These are phyloP conservation scores for Hanseniaspora valbyensis DNA, from an alignment of 805 yeast genomes.

Conservation along the genomic window DNA sequence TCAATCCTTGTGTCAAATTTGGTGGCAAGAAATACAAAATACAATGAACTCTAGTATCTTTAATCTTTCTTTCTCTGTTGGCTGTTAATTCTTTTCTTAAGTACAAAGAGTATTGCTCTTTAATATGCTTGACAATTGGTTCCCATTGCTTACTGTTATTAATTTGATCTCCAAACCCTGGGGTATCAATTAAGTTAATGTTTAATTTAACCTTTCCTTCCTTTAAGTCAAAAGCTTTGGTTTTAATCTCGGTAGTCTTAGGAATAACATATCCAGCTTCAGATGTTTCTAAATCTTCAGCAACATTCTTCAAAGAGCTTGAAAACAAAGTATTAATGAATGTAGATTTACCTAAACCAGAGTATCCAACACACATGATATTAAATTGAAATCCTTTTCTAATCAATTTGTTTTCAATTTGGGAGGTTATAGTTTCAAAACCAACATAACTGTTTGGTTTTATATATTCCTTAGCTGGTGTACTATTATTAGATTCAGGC, in stretches of 20 bases:
- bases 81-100: slow-evolving; percentile 91
- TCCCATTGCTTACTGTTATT: slow-evolving; percentile 96
- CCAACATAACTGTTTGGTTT: slow-evolving; percentile 80
- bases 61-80: slow-evolving; percentile 69
- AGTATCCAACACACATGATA: slow-evolving; percentile 83
- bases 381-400: slow-evolving; percentile 92
- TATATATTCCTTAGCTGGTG: slow-evolving; percentile 15
- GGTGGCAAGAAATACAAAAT: slow-evolving; percentile 86
- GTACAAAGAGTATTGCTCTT: slow-evolving; percentile 87
- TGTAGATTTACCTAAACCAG: slow-evolving; percentile 92
- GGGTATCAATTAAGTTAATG: slow-evolving; percentile 86
- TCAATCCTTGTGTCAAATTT: slow-evolving; percentile 66
- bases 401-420: slow-evolving; percentile 82
- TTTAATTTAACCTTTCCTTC: slow-evolving; percentile 84
- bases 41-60: slow-evolving; percentile 88
- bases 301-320: slow-evolving; percentile 58
- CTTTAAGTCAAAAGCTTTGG: slow-evolving; percentile 53
- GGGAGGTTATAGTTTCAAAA: slow-evolving; percentile 89
- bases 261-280: slow-evolving; percentile 44
- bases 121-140: slow-evolving; percentile 84
- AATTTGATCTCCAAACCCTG: slow-evolving; percentile 95
- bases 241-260: slow-evolving; percentile 76
- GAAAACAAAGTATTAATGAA: slow-evolving; percentile 83
- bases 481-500: neutral
- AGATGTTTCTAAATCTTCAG: slow-evolving; percentile 54